These are phyloP conservation scores for Gaertneriomyces sp. DNA, from an alignment of 192 early-diverging fungal species.

Conservation along the genomic window DNA sequence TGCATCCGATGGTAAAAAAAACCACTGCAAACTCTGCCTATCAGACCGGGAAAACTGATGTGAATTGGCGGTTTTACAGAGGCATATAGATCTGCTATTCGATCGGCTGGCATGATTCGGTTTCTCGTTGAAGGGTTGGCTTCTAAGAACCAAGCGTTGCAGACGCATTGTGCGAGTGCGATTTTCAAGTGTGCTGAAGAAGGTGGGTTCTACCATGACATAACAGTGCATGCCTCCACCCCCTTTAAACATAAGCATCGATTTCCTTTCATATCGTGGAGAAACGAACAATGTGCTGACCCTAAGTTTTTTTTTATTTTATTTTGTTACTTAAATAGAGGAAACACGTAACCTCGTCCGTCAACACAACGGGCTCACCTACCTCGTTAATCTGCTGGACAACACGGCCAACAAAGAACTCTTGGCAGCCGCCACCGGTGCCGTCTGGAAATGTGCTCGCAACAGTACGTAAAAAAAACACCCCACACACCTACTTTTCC, in stretches of 20 bases:
- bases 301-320: slow-evolving; percentile 1
- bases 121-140: slow-evolving; percentile 63
- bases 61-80: slow-evolving; percentile 27
- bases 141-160: slow-evolving; percentile 56
- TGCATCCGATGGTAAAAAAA: slow-evolving; percentile 47
- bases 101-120: slow-evolving; percentile 56
- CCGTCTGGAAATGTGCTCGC: slow-evolving; percentile 66
- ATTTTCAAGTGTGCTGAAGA: slow-evolving; percentile 70
- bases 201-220: slow-evolving; percentile 25
- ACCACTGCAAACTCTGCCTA: neutral
- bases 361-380: slow-evolving; percentile 49
- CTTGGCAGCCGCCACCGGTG: slow-evolving; percentile 62
- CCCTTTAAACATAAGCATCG: slow-evolving; percentile 2
- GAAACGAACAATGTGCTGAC: neutral
- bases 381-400: slow-evolving; percentile 57
- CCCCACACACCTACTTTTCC: neutral
- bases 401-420: slow-evolving; percentile 60
- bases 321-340: slow-evolving; percentile 29
- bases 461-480: slow-evolving; percentile 37
- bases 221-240: neutral
- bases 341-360: slow-evolving; percentile 56
- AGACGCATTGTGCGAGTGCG: slow-evolving; percentile 60
- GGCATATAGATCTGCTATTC: slow-evolving; percentile 54
- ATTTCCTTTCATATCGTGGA: neutral
- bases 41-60: neutral